phyloP scores from a whole-genome alignment of 441 rosid genomes.

The Daphne laureola region DNA sequence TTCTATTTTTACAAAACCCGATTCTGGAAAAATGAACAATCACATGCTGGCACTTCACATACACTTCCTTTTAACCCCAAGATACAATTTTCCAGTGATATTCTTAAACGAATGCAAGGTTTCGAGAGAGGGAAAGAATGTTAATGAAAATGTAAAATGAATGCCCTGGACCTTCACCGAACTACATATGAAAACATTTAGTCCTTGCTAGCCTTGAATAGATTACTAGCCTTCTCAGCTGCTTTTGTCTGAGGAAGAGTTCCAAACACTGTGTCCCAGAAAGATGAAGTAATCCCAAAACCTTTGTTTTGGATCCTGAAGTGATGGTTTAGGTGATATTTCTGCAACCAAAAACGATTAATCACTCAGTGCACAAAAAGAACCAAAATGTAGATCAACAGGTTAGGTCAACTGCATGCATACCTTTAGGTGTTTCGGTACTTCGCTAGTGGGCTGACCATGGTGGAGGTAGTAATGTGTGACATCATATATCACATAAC shows the following conservation, averaged over 20 bases:
- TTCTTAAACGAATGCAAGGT: too few species aligned
- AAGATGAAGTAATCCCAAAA: slow-evolving; percentile 82
- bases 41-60: too few species aligned
- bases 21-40: too few species aligned
- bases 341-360: slow-evolving; percentile 35
- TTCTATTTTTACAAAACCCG: too few species aligned
- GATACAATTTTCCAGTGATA: too few species aligned
- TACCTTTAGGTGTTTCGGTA: slow-evolving; percentile 80
- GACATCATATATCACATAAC: slow-evolving; percentile 85
- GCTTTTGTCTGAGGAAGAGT: slow-evolving; percentile 61
- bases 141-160: too few species aligned
- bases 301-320: slow-evolving; percentile 83
- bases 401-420: neutral
- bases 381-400: neutral
- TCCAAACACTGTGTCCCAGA: slow-evolving; percentile 88
- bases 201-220: slow-evolving; percentile 1
- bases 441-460: slow-evolving; percentile 61
- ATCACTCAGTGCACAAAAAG: too few species aligned
- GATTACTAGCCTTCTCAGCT: slow-evolving; percentile 35
- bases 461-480: slow-evolving; percentile 96
- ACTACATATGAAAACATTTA: neutral
- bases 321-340: slow-evolving; percentile 97
- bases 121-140: too few species aligned
- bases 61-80: too few species aligned
- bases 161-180: neutral